These are phyloP conservation scores for Citrus glauca DNA, from an alignment of 345 rosid species.

Conservation along the genomic window DNA sequence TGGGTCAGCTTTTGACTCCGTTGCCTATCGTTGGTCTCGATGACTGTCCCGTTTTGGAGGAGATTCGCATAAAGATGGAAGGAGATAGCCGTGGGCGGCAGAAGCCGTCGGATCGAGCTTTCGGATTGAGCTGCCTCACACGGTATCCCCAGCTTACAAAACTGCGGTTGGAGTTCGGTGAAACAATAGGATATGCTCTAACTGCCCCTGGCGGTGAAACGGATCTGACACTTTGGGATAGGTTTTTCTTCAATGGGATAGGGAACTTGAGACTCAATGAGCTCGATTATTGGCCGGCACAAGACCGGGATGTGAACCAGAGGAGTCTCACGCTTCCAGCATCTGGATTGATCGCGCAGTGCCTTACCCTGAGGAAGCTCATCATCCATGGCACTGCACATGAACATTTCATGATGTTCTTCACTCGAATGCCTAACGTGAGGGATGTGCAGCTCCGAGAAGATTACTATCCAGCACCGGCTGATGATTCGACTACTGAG, in stretches of 20 bases:
- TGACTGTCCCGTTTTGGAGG: constrained; percentile 80
- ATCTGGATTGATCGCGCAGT: constrained; percentile 61
- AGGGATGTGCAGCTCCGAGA: constrained; percentile 89
- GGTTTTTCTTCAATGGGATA: constrained; percentile 71
- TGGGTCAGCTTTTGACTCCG: constrained; percentile 61
- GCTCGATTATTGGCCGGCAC: constrained; percentile 93
- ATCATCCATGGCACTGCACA: constrained; percentile 90
- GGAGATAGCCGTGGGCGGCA: constrained; percentile 77
- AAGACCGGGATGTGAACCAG: constrained; percentile 80
- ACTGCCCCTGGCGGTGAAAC: constrained; percentile 83
- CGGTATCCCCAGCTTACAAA: constrained; percentile 60
- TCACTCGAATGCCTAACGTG: constrained; percentile 45
- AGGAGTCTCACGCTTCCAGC: constrained; percentile 75
- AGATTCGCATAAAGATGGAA: constrained; percentile 68
- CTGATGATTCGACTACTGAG: constrained; percentile 79
- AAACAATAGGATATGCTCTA: constrained; percentile 57
- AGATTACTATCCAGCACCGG: constrained; percentile 96
- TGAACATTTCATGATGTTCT: constrained; percentile 90
- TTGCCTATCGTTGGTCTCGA: constrained; percentile 50
- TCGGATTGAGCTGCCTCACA: constrained; percentile 64
- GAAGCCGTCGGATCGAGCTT: constrained; percentile 46
- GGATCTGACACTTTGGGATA: constrained; percentile 91
- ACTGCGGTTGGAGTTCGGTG: constrained; percentile 78
- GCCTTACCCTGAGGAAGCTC: constrained; percentile 66
- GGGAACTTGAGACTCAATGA: constrained; percentile 54